Conservation (phyloP, 768 basidiomycete genomes). For the Amanita brunnescens region DNA sequence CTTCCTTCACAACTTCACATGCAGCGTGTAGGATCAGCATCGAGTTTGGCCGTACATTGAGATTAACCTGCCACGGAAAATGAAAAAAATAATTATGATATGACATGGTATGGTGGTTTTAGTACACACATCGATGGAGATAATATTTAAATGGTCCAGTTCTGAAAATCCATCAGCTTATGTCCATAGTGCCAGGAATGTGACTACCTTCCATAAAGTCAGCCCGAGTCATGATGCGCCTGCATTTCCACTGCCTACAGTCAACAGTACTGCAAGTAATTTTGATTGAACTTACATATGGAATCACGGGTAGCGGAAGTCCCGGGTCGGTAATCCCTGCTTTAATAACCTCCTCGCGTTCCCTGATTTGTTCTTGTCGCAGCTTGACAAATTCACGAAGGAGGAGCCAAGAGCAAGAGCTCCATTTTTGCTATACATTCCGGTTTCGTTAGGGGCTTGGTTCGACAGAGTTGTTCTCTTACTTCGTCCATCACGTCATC, state of each 20-base stretch:
- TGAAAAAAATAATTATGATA: conserved; percentile 5
- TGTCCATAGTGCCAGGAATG: neutral
- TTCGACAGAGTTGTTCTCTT: conserved; percentile 11
- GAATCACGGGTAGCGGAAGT: conserved; percentile 52
- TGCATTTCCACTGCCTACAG: conserved; percentile 47
- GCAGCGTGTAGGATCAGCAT: conserved; percentile 69
- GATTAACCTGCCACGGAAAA: conserved; percentile 56
- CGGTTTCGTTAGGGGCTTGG: neutral
- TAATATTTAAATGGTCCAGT: conserved; percentile 62
- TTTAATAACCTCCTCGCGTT: conserved; percentile 29
- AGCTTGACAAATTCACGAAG: conserved; percentile 64
- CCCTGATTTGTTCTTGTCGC: conserved; percentile 39
- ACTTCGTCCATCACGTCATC: conserved; percentile 90
- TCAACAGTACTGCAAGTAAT: neutral
- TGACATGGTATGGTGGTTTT: neutral
- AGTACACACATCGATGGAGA: conserved; percentile 64
- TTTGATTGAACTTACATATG: conserved; percentile 36
- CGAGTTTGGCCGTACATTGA: conserved; percentile 76
- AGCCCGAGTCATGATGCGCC: conserved; percentile 76
- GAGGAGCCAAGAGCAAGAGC: conserved; percentile 73
- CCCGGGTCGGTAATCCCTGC: conserved; percentile 26
- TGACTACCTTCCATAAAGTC: conserved; percentile 71
- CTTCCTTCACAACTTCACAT: conserved; percentile 57
- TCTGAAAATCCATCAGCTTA: conserved; percentile 25
- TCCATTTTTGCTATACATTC: conserved; percentile 61